Evolutionary conservation across 805 yeast genomes (phyloP), one percentile per base, ranked within the genome.

Genomic region (Candida golubevii): DNA sequence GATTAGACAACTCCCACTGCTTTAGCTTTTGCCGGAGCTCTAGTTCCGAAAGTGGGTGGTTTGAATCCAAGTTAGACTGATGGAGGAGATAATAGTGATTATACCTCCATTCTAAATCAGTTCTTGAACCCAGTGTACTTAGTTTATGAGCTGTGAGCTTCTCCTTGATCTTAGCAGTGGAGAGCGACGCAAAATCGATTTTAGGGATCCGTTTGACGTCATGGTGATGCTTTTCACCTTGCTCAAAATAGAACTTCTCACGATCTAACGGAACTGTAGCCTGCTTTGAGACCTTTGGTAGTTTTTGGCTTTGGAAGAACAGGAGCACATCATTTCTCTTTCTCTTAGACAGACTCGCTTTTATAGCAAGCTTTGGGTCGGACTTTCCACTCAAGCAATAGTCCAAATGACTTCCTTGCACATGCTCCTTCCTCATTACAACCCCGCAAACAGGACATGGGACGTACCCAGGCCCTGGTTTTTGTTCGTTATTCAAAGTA

Each of bases 61-160:
- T 66, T 6, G 89, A 76, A 57, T 88, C 96, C 35, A 82, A 74
- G 56, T 88, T 88, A 10, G 96, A 82, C 58, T 90, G 90, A 80
- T 83, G 85, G 9, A 88, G 58, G 29, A 82, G 78, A 44, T 84
- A 79, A 67, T 81, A 90, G 51, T 89, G 91, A 49, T 79, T 82
- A 58, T 85, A 85, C 34, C 98, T 65, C 14, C 75, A 64, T 48
- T 86, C 90, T 53, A 89, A 56, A 50, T 78, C 82, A 12, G 64
- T 65, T 47, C 87, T 70, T 1, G 83, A 63, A 0, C 97, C 98
- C 8, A 59, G 61, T 0, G 79, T 70, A 0, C 89, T 77, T 7
- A 90, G 61, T 11, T 78, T 78, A 18, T 78, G 59, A 7, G 75
- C 70, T 1, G 69, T 41, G 12, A 90, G 65, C 57, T 80, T 81